Percentiles rank a stretch among this genome's conserved stretches.
Evolutionary conservation across 192 early-diverging fungal species (phyloP).

Genomic region (Podila minutissima): DNA sequence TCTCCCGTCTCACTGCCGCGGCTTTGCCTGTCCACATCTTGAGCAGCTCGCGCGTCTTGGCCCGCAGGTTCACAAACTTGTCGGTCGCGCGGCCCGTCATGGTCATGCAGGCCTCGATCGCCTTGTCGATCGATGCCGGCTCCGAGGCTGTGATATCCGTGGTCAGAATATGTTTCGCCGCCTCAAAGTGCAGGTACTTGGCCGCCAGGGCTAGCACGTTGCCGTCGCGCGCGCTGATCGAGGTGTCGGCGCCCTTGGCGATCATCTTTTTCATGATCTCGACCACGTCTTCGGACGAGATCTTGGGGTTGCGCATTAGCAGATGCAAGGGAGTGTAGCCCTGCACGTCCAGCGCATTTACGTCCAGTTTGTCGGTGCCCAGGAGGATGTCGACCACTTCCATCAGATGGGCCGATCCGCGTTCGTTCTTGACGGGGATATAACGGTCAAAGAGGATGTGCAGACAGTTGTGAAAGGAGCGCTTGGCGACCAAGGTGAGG

Average conservation of each 20-base stretch:
- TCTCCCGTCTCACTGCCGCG: slow-evolving; percentile 13
- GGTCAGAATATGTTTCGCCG: slow-evolving; percentile 10
- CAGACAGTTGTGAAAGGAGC: slow-evolving; percentile 34
- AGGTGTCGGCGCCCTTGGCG: slow-evolving; percentile 36
- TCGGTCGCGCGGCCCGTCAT: slow-evolving; percentile 46
- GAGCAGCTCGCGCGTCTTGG: slow-evolving; percentile 35
- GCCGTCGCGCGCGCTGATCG: slow-evolving; percentile 25
- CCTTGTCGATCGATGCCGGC: slow-evolving; percentile 33
- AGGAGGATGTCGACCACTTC: slow-evolving; percentile 33
- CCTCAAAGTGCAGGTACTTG: slow-evolving; percentile 47
- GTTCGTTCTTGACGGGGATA: slow-evolving; percentile 43
- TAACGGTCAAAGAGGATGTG: slow-evolving; percentile 39
- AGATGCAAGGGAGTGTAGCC: slow-evolving; percentile 54
- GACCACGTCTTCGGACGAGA: slow-evolving; percentile 78
- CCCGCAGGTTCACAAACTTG: slow-evolving; percentile 36
- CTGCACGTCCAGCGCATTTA: slow-evolving; percentile 34
- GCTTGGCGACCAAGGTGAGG: slow-evolving; percentile 21
- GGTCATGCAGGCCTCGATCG: slow-evolving; percentile 46
- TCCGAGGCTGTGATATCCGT: slow-evolving; percentile 27
- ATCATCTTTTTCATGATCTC: slow-evolving; percentile 35
- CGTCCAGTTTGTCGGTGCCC: slow-evolving; percentile 5
- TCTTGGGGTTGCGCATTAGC: slow-evolving; percentile 93
- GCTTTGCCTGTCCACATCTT: slow-evolving; percentile 44
- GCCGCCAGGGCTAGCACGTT: slow-evolving; percentile 38
- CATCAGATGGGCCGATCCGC: slow-evolving; percentile 34